Conservation (phyloP, 139 green algal species). For the Zygnema circumcarinatum region DNA sequence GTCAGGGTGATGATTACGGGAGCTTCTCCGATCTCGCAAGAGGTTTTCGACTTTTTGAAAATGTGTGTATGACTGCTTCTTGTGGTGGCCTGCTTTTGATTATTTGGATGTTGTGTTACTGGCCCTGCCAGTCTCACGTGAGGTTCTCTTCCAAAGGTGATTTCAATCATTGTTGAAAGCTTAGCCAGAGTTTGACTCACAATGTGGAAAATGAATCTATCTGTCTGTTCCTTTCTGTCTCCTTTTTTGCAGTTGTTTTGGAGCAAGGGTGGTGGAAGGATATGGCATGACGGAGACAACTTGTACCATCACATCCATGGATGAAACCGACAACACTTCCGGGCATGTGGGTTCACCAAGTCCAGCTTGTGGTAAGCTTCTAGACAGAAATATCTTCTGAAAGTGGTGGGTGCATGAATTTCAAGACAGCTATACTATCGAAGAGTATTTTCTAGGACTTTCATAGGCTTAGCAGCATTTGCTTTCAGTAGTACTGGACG, state of each 20-base stretch:
- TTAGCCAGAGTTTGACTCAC: too few relatives aligned
- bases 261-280: conserved; percentile 69
- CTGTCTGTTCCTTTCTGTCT: background rate
- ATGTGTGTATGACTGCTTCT: conserved; percentile 76
- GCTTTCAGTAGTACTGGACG: too few relatives aligned
- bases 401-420: conserved; percentile 1
- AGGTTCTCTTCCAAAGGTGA: too few relatives aligned
- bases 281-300: conserved; percentile 84
- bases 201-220: too few relatives aligned
- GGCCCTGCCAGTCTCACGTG: too few relatives aligned
- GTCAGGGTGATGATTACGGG: conserved; percentile 75
- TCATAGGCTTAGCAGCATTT: too few relatives aligned
- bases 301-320: conserved; percentile 76
- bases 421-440: too few relatives aligned
- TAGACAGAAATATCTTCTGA: background rate
- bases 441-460: too few relatives aligned
- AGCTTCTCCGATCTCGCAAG: conserved; percentile 85
- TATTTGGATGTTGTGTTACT: conserved; percentile 3
- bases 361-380: conserved; percentile 51
- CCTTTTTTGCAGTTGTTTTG: conserved; percentile 53
- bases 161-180: too few relatives aligned
- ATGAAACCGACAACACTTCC: conserved; percentile 52
- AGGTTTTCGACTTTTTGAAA: conserved; percentile 93
- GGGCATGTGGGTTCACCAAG: conserved; percentile 64
- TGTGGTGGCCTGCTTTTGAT: background rate